These are phyloP conservation scores for Leonotis leonurus DNA, from an alignment of 257 asterid genomes.

Conservation along the genomic window DNA sequence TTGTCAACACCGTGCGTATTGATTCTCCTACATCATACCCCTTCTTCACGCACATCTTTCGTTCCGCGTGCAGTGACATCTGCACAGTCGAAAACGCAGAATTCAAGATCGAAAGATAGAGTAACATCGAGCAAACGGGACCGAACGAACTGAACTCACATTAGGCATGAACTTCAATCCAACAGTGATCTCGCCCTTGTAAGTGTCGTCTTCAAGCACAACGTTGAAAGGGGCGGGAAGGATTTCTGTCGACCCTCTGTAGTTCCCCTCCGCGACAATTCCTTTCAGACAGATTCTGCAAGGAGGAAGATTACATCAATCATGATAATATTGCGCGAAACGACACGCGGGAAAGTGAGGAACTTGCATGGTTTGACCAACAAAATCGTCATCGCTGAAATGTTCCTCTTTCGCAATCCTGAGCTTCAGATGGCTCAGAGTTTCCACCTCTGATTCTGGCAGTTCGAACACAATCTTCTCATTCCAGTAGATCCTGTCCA, in stretches of 20 bases:
- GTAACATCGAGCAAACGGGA: not conserved
- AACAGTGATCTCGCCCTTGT: conserved; percentile 52
- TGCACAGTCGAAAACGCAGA: not conserved
- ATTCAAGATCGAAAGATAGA: not conserved
- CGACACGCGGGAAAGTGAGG: not conserved
- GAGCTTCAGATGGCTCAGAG: conserved; percentile 45
- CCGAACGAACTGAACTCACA: conserved; percentile 21
- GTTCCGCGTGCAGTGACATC: conserved; percentile 20
- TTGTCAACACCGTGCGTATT: conserved; percentile 25
- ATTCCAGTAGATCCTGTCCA: conserved; percentile 56
- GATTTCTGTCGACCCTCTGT: conserved; percentile 37
- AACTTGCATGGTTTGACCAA: conserved; percentile 65
- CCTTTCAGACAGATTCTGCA: conserved; percentile 65
- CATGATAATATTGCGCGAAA: not conserved
- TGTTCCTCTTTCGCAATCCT: conserved; percentile 51
- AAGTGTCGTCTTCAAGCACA: conserved; percentile 62
- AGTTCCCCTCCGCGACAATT: conserved; percentile 47
- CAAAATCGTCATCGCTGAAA: conserved; percentile 35
- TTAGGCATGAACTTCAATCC: conserved; percentile 48
- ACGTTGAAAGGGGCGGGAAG: conserved; percentile 58
- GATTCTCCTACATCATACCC: conserved; percentile 26
- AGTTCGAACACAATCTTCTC: conserved; percentile 52
- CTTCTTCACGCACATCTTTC: conserved; percentile 17
- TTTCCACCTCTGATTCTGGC: conserved; percentile 31
- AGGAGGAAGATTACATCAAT: not conserved